Evolutionary conservation across 2,329 filamentous ascomycete genomes (phyloP).

Genomic region (Pestalotiopsis sp.): DNA sequence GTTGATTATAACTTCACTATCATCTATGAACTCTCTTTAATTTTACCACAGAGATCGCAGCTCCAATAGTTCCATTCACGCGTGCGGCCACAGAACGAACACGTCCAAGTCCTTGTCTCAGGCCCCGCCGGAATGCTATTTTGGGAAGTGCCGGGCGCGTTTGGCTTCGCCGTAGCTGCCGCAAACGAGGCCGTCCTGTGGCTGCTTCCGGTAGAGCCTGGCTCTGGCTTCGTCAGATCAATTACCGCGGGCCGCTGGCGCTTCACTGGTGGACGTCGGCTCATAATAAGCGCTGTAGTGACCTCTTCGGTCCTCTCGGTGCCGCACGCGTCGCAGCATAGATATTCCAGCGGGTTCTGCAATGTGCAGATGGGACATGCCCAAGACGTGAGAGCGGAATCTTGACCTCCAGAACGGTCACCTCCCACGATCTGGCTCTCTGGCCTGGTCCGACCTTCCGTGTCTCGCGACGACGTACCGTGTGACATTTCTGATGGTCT

Average conservation of each 20-base stretch:
- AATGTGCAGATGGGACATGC: conserved; percentile 59
- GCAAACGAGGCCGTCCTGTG: conserved; percentile 5
- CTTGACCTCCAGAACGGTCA: background rate
- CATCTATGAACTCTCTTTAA: conserved; percentile 52
- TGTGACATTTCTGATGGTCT: background rate
- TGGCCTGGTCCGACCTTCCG: background rate
- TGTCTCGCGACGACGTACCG: background rate
- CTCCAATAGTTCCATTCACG: conserved; percentile 62
- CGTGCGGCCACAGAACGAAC: conserved; percentile 51
- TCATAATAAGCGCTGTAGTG: conserved; percentile 18
- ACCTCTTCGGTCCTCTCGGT: conserved; percentile 40
- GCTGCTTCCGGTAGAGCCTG: conserved; percentile 10
- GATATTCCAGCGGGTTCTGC: conserved; percentile 51
- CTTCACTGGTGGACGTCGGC: conserved; percentile 18
- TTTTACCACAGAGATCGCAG: conserved; percentile 55
- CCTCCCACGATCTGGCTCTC: background rate
- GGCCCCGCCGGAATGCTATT: conserved; percentile 21
- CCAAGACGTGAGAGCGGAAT: conserved; percentile 42
- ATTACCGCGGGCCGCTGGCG: conserved; percentile 23
- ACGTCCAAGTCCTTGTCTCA: conserved; percentile 49
- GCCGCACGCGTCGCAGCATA: conserved; percentile 61
- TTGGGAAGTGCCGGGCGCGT: conserved; percentile 11
- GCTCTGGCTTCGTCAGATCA: conserved; percentile 21
- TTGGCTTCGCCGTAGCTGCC: background rate
- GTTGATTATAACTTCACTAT: background rate